A percentile compares a stretch with the other conserved stretches of the same genome.
phyloP scores from a whole-genome alignment of 2,329 filamentous ascomycete species.

The Aspergillus alliaceus region DNA sequence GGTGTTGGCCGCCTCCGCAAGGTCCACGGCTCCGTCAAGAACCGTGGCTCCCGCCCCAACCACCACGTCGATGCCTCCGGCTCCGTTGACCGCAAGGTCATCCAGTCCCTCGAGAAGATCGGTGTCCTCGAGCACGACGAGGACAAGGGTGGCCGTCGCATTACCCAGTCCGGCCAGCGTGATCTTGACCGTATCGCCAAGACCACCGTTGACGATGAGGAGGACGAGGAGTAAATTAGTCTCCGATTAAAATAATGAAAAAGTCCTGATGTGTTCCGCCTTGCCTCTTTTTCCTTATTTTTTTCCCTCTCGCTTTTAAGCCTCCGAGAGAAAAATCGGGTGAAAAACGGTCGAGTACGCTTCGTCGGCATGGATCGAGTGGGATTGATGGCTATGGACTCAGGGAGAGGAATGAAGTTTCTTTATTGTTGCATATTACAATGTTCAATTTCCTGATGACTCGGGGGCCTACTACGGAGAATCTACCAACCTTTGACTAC shows the following conservation, averaged over 20 bases:
- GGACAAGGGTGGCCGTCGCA: conserved; percentile 97
- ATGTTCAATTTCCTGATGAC: conserved; percentile 17
- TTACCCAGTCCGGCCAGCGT: conserved; percentile 97
- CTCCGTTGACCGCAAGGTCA: conserved; percentile 93
- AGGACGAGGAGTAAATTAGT: conserved; percentile 46
- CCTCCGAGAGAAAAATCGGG: conserved; percentile 2
- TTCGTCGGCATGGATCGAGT: conserved; percentile 6
- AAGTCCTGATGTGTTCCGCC: conserved; percentile 22
- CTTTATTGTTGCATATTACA: conserved; percentile 24
- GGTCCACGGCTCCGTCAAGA: conserved; percentile 94
- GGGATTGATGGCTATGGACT: conserved; percentile 7
- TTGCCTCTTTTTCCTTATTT: conserved; percentile 7
- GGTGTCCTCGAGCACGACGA: conserved; percentile 96
- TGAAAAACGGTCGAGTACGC: conserved; percentile 3
- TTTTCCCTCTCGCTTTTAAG: background rate
- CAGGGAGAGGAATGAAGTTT: conserved; percentile 20
- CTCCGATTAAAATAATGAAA: conserved; percentile 28
- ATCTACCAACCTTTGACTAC: background rate
- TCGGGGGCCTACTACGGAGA: background rate
- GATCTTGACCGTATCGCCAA: conserved; percentile 96
- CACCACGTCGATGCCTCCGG: conserved; percentile 96
- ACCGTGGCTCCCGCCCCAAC: conserved; percentile 86
- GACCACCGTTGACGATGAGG: conserved; percentile 59
- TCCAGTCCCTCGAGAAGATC: conserved; percentile 99
- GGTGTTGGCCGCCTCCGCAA: conserved; percentile 97